Evolutionary conservation across 177 flowering plant species (phyloP).

Genomic region (Vitis hybrid): DNA sequence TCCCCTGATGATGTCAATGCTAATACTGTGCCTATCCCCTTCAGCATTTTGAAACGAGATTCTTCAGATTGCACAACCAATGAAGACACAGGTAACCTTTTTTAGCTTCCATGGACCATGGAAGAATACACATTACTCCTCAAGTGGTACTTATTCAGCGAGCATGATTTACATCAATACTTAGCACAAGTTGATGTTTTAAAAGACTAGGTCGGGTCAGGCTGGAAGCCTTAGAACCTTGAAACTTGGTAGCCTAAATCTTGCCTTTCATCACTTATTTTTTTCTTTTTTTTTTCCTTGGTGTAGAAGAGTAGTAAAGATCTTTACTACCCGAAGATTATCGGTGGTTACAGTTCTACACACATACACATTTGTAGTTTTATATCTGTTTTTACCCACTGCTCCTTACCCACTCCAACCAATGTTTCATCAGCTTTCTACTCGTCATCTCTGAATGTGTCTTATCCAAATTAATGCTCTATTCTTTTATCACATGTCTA

Average conservation of each 20-base stretch:
- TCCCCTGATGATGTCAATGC: constrained; percentile 8
- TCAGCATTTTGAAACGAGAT: constrained; percentile 1
- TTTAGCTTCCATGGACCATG: neutral
- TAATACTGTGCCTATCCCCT: constrained; percentile 6
- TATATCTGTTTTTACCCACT: too few species aligned
- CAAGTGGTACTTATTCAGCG: neutral
- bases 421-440: too few species aligned
- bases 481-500: too few species aligned
- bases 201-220: neutral
- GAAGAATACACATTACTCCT: neutral
- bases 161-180: neutral
- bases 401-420: too few species aligned
- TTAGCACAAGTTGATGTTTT: neutral
- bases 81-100: constrained; percentile 8
- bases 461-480: too few species aligned
- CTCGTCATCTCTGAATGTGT: too few species aligned
- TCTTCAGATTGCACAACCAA: neutral
- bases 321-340: neutral
- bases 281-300: too few species aligned
- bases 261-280: neutral
- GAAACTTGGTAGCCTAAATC: neutral
- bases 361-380: too few species aligned
- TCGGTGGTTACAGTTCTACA: neutral
- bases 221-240: neutral
- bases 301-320: neutral